A percentile compares a stretch with the other conserved stretches of the same genome.
Evolutionary conservation across 108 stramenopile species (phyloP).

Genomic region (Cylindrotheca fusiformis): DNA sequence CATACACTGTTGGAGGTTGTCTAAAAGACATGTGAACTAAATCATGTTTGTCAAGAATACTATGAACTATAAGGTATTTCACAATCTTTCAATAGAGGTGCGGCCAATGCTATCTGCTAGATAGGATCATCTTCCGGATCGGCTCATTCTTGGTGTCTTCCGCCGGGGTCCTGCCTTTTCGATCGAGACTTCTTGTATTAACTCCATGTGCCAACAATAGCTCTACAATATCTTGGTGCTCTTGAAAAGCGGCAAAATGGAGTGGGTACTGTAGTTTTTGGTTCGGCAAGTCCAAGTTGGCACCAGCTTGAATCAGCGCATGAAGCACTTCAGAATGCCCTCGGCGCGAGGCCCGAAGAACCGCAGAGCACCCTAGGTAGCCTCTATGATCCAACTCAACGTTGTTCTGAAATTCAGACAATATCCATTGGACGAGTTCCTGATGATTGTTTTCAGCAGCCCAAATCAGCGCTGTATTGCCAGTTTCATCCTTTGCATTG

Average conservation of each 20-base stretch:
- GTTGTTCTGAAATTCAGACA: not conserved
- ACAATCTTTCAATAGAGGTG: too few relatives aligned
- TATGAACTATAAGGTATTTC: too few relatives aligned
- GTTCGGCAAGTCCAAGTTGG: constrained; percentile 35
- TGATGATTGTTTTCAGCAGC: constrained; percentile 36
- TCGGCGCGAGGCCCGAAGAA: constrained; percentile 40
- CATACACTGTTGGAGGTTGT: too few relatives aligned
- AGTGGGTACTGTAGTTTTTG: constrained; percentile 59
- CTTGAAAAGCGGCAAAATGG: constrained; percentile 59
- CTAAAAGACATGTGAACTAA: too few relatives aligned
- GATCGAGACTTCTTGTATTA: constrained; percentile 37
- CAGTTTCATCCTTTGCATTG: constrained; percentile 21
- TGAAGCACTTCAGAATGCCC: constrained; percentile 26
- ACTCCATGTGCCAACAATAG: constrained; percentile 32
- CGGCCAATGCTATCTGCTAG: too few relatives aligned
- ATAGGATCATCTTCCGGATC: not conserved
- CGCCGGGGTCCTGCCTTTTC: constrained; percentile 53
- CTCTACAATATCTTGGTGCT: constrained; percentile 22
- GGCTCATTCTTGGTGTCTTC: constrained; percentile 29
- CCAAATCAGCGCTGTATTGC: constrained; percentile 54
- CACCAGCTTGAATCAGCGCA: constrained; percentile 7
- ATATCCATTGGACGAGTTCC: constrained; percentile 12
- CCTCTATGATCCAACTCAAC: constrained; percentile 29
- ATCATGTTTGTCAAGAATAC: too few relatives aligned
- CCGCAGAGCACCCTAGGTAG: constrained; percentile 43